phyloP scores from a whole-genome alignment of 1,284 basidiomycete genomes.

The Ceratobasidium sp. region DNA sequence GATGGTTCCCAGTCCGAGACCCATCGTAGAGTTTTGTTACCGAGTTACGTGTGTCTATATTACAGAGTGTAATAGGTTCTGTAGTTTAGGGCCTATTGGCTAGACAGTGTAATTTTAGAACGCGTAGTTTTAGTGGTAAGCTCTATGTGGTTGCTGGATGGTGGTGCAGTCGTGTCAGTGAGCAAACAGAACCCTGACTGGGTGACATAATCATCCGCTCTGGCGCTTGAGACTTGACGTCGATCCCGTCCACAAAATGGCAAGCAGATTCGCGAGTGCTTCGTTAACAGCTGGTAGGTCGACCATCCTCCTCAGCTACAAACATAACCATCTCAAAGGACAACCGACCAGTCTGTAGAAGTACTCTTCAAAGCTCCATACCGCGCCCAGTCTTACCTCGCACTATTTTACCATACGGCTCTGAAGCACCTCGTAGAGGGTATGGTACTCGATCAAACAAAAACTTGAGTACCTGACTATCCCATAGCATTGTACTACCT shows the following conservation, averaged over 20 bases:
- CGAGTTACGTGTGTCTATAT: not conserved
- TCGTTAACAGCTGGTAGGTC: not conserved
- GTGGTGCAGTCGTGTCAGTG: constrained; percentile 26
- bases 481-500: not conserved
- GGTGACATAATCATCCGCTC: not conserved
- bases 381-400: not conserved
- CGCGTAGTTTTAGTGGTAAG: not conserved
- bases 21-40: constrained; percentile 1
- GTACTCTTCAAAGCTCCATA: not conserved
- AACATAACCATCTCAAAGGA: not conserved
- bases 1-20: constrained; percentile 65
- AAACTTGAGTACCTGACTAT: not conserved
- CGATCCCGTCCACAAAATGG: not conserved
- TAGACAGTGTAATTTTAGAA: not conserved
- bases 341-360: not conserved
- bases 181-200: not conserved
- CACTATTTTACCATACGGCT: not conserved
- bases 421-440: constrained; percentile 2
- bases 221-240: not conserved
- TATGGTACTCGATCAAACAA: not conserved
- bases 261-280: constrained; percentile 7
- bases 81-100: not conserved
- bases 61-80: not conserved
- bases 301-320: not conserved
- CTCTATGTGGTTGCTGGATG: not conserved